Evolutionary conservation across 2,329 filamentous ascomycete genomes (phyloP), one percentile per base, ranked within the genome.

Genomic region (Alternaria incomplexa): DNA sequence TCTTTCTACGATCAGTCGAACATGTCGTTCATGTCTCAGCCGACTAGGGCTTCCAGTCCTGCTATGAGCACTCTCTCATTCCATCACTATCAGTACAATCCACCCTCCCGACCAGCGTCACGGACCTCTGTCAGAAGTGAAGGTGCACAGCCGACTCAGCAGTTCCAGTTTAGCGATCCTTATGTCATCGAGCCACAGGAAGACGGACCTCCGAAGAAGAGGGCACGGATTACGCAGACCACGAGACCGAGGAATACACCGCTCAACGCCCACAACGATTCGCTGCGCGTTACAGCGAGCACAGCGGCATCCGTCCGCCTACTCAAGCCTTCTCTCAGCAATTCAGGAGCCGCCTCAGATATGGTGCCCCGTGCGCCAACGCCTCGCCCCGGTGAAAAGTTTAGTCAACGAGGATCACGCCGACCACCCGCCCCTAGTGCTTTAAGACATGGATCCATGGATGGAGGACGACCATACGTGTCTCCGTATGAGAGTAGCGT

Each of bases 281-380:
- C 93, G 4, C 84, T 98, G 25, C 88, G 94, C 52, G 93, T 97
- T n/a, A 90, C 92, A 63, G 95, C 95, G 50, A 97, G 93, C 77
- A 97, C 92, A 15, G 91, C 94, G 47, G 93, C 93, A 45, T 97
- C 94, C 6, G 85, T 98, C 62, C 91, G 95, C 46, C 90, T 90
- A 51, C 91, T 97, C 78, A 88, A 93, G 47, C 95, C 95, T 5
- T 86, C 92, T 60, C 84, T 86, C 20, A 78, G 82, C 48, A 81
- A 81, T 30, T 82, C 85, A 23, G 84, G 81, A 4, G 81, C 80
- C 25, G 84, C 92, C 70, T 80, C 91, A 6, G 90, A 93, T 69
- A 90, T 92, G 68, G 80, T 89, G n/a, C 91, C 91, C 36, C 87
- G 92, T 63, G 91, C 89, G 17, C 92, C 92, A 2, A 95, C 92